Conservation (phyloP, 1,284 basidiomycete genomes). For the Coniferiporia weirii region DNA sequence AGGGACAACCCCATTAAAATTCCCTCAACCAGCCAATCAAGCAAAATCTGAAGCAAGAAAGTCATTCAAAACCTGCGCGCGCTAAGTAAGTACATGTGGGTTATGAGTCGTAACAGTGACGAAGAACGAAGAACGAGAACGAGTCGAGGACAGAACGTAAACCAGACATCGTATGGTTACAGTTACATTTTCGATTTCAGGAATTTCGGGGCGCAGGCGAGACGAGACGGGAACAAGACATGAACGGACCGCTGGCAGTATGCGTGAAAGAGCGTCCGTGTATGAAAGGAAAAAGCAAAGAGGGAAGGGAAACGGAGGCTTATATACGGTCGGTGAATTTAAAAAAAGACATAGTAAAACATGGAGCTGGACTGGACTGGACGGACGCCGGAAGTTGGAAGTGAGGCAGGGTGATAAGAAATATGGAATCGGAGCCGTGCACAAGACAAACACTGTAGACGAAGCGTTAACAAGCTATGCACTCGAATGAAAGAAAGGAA, state of each 20-base stretch:
- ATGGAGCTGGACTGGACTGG: background rate
- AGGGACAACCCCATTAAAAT: too few relatives aligned
- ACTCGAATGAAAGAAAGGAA: too few relatives aligned
- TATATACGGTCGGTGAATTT: background rate
- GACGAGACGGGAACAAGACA: constrained; percentile 2
- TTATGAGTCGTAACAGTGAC: background rate
- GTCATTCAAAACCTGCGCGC: background rate
- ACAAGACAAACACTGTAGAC: background rate
- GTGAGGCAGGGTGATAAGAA: background rate
- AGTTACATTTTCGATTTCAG: constrained; percentile 14
- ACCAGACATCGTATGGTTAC: constrained; percentile 10
- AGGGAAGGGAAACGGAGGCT: background rate
- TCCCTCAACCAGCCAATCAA: too few relatives aligned
- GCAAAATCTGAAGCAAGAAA: background rate
- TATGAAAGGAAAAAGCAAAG: background rate
- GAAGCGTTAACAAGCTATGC: background rate
- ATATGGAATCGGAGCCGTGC: constrained; percentile 10
- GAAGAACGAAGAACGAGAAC: constrained; percentile 2
- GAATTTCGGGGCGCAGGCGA: background rate
- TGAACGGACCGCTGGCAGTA: background rate
- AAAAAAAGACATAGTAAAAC: background rate
- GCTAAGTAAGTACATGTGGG: background rate
- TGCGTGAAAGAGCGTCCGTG: background rate
- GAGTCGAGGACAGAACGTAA: background rate
- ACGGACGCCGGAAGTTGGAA: constrained; percentile 12